phyloP scores from a whole-genome alignment of 345 rosid genomes.

The Euclidium syriacum region DNA sequence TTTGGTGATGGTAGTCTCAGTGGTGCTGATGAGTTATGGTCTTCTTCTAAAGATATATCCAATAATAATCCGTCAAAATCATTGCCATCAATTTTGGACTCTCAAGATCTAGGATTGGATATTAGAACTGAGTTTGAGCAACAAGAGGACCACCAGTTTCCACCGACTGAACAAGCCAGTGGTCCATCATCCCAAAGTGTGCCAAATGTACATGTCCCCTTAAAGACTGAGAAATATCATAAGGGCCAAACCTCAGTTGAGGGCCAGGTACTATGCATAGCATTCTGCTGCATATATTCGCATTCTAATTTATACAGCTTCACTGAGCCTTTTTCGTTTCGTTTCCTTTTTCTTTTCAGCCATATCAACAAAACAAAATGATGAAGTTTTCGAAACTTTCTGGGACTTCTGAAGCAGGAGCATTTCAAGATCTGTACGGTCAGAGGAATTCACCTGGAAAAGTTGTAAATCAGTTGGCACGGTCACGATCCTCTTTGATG shows the following conservation, averaged over 20 bases:
- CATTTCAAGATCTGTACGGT: slow-evolving; percentile 36
- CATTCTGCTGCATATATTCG: slow-evolving; percentile 12
- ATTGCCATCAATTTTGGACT: slow-evolving; percentile 40
- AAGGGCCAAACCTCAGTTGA: slow-evolving; percentile 25
- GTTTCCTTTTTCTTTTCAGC: slow-evolving; percentile 31
- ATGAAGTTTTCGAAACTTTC: slow-evolving; percentile 37
- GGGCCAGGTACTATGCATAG: slow-evolving; percentile 53
- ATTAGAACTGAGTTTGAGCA: slow-evolving; percentile 46
- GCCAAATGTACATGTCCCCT: slow-evolving; percentile 25
- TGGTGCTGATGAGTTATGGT: slow-evolving; percentile 69
- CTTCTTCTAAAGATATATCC: slow-evolving; percentile 56
- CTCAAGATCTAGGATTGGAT: slow-evolving; percentile 43
- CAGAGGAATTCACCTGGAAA: slow-evolving; percentile 33
- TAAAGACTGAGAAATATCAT: slow-evolving; percentile 33
- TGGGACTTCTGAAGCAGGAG: slow-evolving; percentile 39
- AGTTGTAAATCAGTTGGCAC: slow-evolving; percentile 38
- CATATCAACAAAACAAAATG: slow-evolving; percentile 43
- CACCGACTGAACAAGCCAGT: slow-evolving; percentile 37
- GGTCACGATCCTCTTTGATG: slow-evolving; percentile 36
- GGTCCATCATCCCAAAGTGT: slow-evolving; percentile 39
- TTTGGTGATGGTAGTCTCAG: slow-evolving; percentile 70
- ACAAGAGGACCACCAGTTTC: slow-evolving; percentile 42
- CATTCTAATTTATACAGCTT: neutral
- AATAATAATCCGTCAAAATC: slow-evolving; percentile 46
- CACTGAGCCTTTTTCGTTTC: slow-evolving; percentile 3